A percentile compares a stretch with the other conserved stretches of the same genome.
Conservation (phyloP, 1,284 basidiomycete genomes). For the Peniophora sp. region DNA sequence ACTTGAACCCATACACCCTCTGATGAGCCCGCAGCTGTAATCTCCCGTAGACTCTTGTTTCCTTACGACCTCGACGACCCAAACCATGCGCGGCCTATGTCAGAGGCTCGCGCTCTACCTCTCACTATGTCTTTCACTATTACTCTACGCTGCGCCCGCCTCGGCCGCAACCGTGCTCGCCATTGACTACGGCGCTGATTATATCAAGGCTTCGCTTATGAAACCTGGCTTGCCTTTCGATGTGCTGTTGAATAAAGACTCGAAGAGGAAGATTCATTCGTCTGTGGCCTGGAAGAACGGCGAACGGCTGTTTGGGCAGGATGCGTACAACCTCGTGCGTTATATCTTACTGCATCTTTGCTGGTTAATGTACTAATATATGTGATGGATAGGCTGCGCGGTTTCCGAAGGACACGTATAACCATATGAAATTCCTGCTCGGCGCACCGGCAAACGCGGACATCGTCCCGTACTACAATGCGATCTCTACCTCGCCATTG, state of each 20-base stretch:
- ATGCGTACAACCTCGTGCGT: conserved; percentile 82
- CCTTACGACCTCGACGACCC: conserved; percentile 3
- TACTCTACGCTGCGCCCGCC: conserved; percentile 3
- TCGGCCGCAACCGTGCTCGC: conserved; percentile 64
- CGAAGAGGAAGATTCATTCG: conserved; percentile 91
- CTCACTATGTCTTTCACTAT: conserved; percentile 7
- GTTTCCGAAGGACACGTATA: conserved; percentile 85
- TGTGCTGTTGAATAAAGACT: conserved; percentile 93
- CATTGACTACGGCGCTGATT: conserved; percentile 95
- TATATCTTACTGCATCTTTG: not conserved
- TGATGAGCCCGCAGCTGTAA: not conserved
- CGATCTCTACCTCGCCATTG: conserved; percentile 37
- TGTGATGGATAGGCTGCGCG: conserved; percentile 65
- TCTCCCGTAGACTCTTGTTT: conserved; percentile 3
- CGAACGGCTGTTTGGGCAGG: conserved; percentile 83
- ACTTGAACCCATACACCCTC: conserved; percentile 4
- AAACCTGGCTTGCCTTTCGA: conserved; percentile 96
- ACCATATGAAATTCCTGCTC: conserved; percentile 83
- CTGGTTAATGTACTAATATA: not conserved
- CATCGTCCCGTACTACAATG: conserved; percentile 54
- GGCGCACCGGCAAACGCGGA: conserved; percentile 64
- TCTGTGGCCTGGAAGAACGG: conserved; percentile 83
- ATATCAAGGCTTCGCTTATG: conserved; percentile 93
- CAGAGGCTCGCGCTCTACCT: conserved; percentile 7
- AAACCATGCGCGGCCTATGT: conserved; percentile 6